Conservation (phyloP, 306 rosid genomes). For the Trifolium dubium region DNA sequence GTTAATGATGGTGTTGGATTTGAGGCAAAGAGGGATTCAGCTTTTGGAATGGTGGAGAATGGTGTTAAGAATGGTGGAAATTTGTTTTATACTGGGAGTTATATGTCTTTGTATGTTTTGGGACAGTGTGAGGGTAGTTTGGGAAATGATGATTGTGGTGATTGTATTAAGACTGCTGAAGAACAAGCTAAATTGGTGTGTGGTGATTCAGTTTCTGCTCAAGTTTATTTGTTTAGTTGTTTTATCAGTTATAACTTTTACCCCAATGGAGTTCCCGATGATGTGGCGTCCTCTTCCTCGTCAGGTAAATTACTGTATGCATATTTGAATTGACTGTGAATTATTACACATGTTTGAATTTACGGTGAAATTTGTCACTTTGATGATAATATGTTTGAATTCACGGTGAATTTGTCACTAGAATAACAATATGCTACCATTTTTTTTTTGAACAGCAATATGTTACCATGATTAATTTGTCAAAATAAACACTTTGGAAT, state of each 20-base stretch:
- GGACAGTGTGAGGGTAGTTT: slow-evolving; percentile 91
- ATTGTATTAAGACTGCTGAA: slow-evolving; percentile 69
- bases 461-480: too few species aligned
- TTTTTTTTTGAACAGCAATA: too few species aligned
- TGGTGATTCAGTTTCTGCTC: slow-evolving; percentile 68
- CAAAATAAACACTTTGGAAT: too few species aligned
- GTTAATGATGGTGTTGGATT: slow-evolving; percentile 66
- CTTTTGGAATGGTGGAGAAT: slow-evolving; percentile 67
- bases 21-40: slow-evolving; percentile 57
- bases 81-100: slow-evolving; percentile 75
- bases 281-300: slow-evolving; percentile 41
- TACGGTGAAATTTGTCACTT: too few species aligned
- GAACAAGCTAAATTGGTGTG: slow-evolving; percentile 57
- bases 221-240: slow-evolving; percentile 76
- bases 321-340: not conserved
- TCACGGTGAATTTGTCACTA: too few species aligned
- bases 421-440: too few species aligned
- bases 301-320: slow-evolving; percentile 48
- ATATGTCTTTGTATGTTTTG: slow-evolving; percentile 69
- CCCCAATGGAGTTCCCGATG: slow-evolving; percentile 69
- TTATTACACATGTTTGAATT: too few species aligned
- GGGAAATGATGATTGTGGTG: slow-evolving; percentile 64
- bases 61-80: slow-evolving; percentile 61
- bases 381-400: too few species aligned
- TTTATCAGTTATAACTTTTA: slow-evolving; percentile 77